These are phyloP conservation scores for Euphorbia schlechtendalii DNA, from an alignment of 441 rosid species.

Conservation along the genomic window DNA sequence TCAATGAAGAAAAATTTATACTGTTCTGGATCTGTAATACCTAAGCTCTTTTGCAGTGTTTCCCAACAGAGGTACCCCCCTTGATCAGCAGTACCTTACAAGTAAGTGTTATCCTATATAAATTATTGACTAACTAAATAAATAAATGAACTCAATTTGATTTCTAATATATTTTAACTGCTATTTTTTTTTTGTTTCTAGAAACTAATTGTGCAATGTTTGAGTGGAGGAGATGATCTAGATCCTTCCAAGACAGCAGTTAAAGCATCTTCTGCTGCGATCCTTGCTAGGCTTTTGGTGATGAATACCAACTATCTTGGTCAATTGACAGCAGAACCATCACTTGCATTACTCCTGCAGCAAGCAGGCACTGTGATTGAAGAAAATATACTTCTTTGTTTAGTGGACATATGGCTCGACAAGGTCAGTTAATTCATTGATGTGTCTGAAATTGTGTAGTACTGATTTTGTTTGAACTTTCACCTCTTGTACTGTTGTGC, in stretches of 20 bases:
- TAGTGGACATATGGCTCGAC: slow-evolving; percentile 95
- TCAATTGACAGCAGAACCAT: slow-evolving; percentile 80
- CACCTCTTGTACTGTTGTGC: background rate
- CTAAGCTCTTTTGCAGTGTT: slow-evolving; percentile 50
- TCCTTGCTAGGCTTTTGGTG: slow-evolving; percentile 91
- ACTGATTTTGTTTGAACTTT: background rate
- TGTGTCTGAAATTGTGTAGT: background rate
- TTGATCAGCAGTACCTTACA: slow-evolving; percentile 76
- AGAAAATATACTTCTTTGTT: slow-evolving; percentile 77
- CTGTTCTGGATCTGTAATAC: background rate
- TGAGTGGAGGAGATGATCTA: slow-evolving; percentile 80
- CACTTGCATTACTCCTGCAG: slow-evolving; percentile 65
- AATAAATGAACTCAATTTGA: background rate
- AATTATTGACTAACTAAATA: slow-evolving; percentile 11
- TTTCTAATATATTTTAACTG: slow-evolving; percentile 11
- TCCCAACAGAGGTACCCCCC: slow-evolving; percentile 80
- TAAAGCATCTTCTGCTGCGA: slow-evolving; percentile 76
- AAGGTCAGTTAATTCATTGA: slow-evolving; percentile 48
- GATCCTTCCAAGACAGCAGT: slow-evolving; percentile 87
- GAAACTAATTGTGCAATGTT: slow-evolving; percentile 80
- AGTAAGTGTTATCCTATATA: slow-evolving; percentile 40
- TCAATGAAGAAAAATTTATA: background rate
- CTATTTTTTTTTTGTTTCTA: slow-evolving; percentile 21
- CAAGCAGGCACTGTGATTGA: slow-evolving; percentile 61
- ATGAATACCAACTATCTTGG: slow-evolving; percentile 84